Evolutionary conservation across 768 basidiomycete species (phyloP), one percentile per base, ranked within the genome.

Genomic region (Gelatoporia subvermispora): DNA sequence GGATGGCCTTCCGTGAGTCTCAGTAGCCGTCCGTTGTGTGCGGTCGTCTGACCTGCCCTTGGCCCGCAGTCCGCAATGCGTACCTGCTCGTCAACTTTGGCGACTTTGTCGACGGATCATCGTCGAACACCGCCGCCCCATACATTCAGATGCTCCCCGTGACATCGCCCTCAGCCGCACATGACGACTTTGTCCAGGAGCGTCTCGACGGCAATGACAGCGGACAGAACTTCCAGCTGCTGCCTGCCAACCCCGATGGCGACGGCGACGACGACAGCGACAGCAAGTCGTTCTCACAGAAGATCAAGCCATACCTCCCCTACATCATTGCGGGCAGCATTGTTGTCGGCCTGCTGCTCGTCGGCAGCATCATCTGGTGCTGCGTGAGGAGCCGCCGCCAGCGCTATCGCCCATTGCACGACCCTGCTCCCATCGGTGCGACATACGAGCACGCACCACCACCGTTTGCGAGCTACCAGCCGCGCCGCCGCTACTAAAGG

Each of bases 1-100:
- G 68, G 35, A 66, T 66, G 60, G 58, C 62, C 11, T 71, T 71
- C 62, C 55, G 68, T 70, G 45, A 41, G 69, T 63, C 1, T 11
- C 42, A n/a, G 4, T 42, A 34, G 13, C 34, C 35, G 8, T 35
- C 35, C 10, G 9, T 17, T 28, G 23, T 20, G 18, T 28, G 11
- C 36, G 7, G 9, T n/a, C 10, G 16, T 21, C 51, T 55, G 17
- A 47, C 17, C 5, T 37, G 21, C 37, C 37, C 24, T 21, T 9
- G 11, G 43, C n/a, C 11, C 20, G 16, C 47, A 70, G 69, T 70
- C 41, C 64, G 69, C 8, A 71, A 71, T 51, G 64, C 61, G 35
- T 71, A 71, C 53, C 54, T 65, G 35, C 60, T 67, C 17, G 58
- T 71, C 46, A 60, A 69, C 59, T 66, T 61, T 31, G 69, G 69